Evolutionary conservation across 495 filamentous ascomycete species (phyloP).

Genomic region (Penicillium parvum): DNA sequence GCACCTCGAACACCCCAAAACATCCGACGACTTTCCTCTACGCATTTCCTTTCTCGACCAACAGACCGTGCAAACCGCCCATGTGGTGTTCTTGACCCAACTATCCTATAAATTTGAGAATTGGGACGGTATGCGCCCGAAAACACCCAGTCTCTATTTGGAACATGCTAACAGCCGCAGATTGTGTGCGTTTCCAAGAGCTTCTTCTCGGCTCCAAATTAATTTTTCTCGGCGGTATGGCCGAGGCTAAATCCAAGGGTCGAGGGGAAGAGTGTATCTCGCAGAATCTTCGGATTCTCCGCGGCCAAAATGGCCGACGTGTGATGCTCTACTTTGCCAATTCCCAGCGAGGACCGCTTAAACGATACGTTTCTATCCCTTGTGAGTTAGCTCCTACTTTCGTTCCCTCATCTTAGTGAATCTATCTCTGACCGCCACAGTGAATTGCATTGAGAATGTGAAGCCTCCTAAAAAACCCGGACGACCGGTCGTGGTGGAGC

Average conservation of each 20-base stretch:
- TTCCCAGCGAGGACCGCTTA: conserved; percentile 38
- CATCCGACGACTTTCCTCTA: conserved; percentile 30
- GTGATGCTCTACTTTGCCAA: conserved; percentile 45
- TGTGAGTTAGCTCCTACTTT: conserved; percentile 25
- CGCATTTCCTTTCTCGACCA: conserved; percentile 44
- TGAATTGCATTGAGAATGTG: conserved; percentile 39
- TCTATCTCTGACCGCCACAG: conserved; percentile 12
- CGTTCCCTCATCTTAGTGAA: too few species aligned
- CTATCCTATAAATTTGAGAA: conserved; percentile 44
- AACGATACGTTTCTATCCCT: conserved; percentile 44
- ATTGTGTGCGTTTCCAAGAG: conserved; percentile 37
- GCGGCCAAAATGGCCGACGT: conserved; percentile 31
- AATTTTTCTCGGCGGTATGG: conserved; percentile 41
- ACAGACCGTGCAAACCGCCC: conserved; percentile 41
- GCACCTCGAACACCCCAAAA: conserved; percentile 43
- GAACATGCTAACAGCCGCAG: background rate
- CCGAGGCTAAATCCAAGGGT: conserved; percentile 45
- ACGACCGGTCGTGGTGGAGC: conserved; percentile 33
- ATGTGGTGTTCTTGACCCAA: conserved; percentile 40
- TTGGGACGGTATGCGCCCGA: conserved; percentile 35
- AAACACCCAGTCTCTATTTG: background rate
- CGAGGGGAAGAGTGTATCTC: conserved; percentile 48
- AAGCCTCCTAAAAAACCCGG: conserved; percentile 41
- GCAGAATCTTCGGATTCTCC: conserved; percentile 44
- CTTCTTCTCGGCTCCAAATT: conserved; percentile 38